Evolutionary conservation across 257 asterid species (phyloP), one percentile per base, ranked within the genome.

Genomic region (Paraleonurus japonicus): DNA sequence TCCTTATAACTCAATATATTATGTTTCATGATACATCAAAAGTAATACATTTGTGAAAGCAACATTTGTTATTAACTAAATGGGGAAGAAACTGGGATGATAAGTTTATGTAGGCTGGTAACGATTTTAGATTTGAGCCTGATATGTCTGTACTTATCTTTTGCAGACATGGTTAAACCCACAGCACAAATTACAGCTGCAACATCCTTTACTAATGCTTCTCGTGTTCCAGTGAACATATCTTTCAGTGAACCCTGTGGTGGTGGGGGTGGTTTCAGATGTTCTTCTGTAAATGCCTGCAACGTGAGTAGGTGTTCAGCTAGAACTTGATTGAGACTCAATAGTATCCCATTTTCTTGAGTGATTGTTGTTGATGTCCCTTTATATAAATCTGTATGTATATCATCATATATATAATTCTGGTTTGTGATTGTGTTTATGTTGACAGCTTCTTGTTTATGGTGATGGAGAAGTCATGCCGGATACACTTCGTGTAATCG

Each of bases 401-500:
- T 4, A 35, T 35, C 43, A 7, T 35, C 43, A 7, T 5, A 16
- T 9, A 1, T 15, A 39, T 10, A 22, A 12, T 23, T 75, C 32
- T 61, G 71, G 71, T 69, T 63, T 12, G 45, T 27, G 61, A n/a
- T 35, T 48, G 30, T 35, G 5, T 73, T 55, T 39, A 63, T 50
- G 61, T 51, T 15, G 45, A 59, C 95, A 94, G 99, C 96, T 91
- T 79, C 88, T 89, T 57, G 96, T 94, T 35, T 91, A 94, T 32
- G 99, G 99, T 54, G 76, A 85, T 63, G 99, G 96, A 7, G 83
- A 86, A 60, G 87, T 94, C 67, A 33, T 85, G 69, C 97, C 96
- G 15, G 77, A 75, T 53, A 84, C 96, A 28, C 82, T 94, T 26
- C 74, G 30, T 0, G 62, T 85, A 26, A 55, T 91, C 73, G 80